These are phyloP conservation scores for Ogataea paraovalis DNA, from an alignment of 805 yeast species.

Conservation along the genomic window DNA sequence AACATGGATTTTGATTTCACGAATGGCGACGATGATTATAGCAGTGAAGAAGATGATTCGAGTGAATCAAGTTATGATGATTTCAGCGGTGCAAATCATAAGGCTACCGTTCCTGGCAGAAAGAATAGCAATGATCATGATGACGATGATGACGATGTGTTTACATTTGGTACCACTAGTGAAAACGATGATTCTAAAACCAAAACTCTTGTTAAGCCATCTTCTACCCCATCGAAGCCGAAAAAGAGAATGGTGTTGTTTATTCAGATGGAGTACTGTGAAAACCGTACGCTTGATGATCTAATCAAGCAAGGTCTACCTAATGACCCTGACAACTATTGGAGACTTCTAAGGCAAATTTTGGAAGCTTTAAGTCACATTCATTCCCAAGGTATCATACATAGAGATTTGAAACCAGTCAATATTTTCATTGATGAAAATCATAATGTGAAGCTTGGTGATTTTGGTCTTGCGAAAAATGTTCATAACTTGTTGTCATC, in stretches of 20 bases:
- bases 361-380: conserved; percentile 87
- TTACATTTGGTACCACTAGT: conserved; percentile 24
- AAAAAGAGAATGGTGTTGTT: conserved; percentile 65
- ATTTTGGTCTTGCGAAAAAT: conserved; percentile 93
- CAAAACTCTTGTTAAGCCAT: conserved; percentile 5
- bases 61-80: conserved; percentile 12
- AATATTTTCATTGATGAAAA: conserved; percentile 91
- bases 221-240: conserved; percentile 10
- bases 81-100: background rate
- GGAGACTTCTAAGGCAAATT: conserved; percentile 85
- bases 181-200: conserved; percentile 1
- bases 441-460: conserved; percentile 90
- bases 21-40: conserved; percentile 30
- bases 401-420: conserved; percentile 92
- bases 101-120: conserved; percentile 3
- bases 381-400: conserved; percentile 91
- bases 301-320: conserved; percentile 76
- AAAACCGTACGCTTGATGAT: conserved; percentile 83
- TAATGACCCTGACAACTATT: conserved; percentile 70
- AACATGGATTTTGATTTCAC: conserved; percentile 50
- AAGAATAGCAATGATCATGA: conserved; percentile 5
- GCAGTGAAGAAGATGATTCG: conserved; percentile 17
- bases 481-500: conserved; percentile 48
- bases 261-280: conserved; percentile 99
- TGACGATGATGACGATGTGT: conserved; percentile 16